Evolutionary conservation across 2,329 filamentous ascomycete species (phyloP), one percentile per base, ranked within the genome.

Genomic region (Orbilia brochopaga): DNA sequence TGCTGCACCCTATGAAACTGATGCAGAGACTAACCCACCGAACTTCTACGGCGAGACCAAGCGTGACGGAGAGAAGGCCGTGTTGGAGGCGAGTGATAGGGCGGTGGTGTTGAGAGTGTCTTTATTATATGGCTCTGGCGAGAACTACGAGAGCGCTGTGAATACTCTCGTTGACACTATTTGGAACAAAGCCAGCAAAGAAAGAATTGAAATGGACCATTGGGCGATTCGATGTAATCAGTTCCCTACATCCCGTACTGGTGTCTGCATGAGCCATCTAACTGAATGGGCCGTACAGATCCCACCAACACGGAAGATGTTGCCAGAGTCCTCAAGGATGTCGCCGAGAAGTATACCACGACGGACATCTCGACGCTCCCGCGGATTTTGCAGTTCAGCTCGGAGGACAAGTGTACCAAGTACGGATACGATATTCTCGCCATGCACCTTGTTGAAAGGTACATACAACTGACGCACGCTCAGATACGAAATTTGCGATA

Each of bases 341-440:
- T 77, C 48, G 74, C 75, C 8, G 72, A 54, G 40, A 73, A 73
- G 77, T 77, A 76, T 58, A 75, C 69, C 57, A 58, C 78, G 2
- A 79, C 82, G 11, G 81, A 84, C 40, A 80, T 83, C 56, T 78
- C 81, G 10, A 78, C 81, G 15, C 80, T 96, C 42, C 92, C 92
- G 0, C 81, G 78, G 27, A 85, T 92, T 48, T 83, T 96, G 17
- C 92, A 97, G 61, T 96, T 96, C 80, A 90, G 89, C 1, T 91
- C 90, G 51, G 91, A 96, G 79, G 90, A 96, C 75, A 85, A 83
- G 74, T 90, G 88, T 83, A 96, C 92, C 52, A 96, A 96, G 81
- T 50, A 69, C 5, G 53, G 19, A 7, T 3, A 48, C 13, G 4
- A 4, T 40, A 37, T 17, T 23, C n/a, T 32, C 21, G 27, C 35